These are phyloP conservation scores for Clarireedia hainanense DNA, from an alignment of 2,329 filamentous ascomycete genomes.

Conservation along the genomic window DNA sequence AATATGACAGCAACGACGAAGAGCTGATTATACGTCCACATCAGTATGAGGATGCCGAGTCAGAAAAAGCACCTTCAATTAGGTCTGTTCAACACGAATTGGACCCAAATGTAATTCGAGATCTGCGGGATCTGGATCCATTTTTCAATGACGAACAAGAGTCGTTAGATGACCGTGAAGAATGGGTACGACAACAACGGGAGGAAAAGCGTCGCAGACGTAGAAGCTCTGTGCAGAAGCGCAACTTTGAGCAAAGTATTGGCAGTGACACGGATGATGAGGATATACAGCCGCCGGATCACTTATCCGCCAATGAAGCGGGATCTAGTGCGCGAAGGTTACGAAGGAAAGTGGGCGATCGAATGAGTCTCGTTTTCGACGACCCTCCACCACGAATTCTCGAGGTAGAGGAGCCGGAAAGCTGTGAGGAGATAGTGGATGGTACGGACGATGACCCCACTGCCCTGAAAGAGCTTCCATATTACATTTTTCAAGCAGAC, in stretches of 20 bases:
- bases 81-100: conserved; percentile 15
- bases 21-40: conserved; percentile 25
- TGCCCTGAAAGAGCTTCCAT: conserved; percentile 21
- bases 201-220: conserved; percentile 24
- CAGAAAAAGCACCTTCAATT: conserved; percentile 19
- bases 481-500: conserved; percentile 20
- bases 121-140: conserved; percentile 15
- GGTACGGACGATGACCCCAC: conserved; percentile 16
- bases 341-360: conserved; percentile 26
- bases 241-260: conserved; percentile 27
- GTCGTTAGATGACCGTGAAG: conserved; percentile 18
- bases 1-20: conserved; percentile 23
- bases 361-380: conserved; percentile 28
- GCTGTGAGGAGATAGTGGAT: conserved; percentile 26
- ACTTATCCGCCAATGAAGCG: conserved; percentile 25
- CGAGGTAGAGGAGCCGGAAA: conserved; percentile 29
- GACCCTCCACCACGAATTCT: conserved; percentile 29
- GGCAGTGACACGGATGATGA: conserved; percentile 30
- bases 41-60: conserved; percentile 29
- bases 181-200: conserved; percentile 18
- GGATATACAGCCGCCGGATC: conserved; percentile 26
- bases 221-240: conserved; percentile 27
- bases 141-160: neutral
- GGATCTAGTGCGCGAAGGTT: conserved; percentile 28
- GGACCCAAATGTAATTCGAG: conserved; percentile 15